phyloP scores from a whole-genome alignment of 345 rosid species.

The Limnanthes douglasii region DNA sequence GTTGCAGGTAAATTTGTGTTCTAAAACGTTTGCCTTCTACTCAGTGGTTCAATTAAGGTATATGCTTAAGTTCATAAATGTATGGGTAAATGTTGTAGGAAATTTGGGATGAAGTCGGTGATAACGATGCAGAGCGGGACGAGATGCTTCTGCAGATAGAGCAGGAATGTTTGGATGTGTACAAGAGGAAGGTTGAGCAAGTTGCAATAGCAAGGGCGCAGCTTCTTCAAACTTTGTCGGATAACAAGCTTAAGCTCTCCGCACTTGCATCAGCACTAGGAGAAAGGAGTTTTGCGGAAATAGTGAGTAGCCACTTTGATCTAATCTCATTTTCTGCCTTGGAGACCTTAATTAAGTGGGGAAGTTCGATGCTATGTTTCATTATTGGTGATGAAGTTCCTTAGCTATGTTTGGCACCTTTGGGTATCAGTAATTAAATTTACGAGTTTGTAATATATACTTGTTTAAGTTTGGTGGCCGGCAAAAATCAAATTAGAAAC shows the following conservation, averaged over 20 bases:
- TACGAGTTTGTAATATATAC: too few species aligned
- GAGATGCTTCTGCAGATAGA: slow-evolving; percentile 90
- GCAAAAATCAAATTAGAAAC: too few species aligned
- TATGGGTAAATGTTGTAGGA: slow-evolving; percentile 28
- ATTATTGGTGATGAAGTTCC: slow-evolving; percentile 2
- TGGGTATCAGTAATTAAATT: too few species aligned
- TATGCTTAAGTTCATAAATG: neutral
- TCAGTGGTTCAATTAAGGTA: neutral
- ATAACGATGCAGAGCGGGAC: slow-evolving; percentile 80
- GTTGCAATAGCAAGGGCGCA: slow-evolving; percentile 80
- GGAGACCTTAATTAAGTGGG: too few species aligned
- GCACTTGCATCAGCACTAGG: slow-evolving; percentile 75
- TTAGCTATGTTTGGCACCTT: slow-evolving; percentile 13
- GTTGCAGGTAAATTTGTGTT: slow-evolving; percentile 46
- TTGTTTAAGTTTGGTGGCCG: too few species aligned
- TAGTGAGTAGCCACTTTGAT: slow-evolving; percentile 30
- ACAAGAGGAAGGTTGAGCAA: slow-evolving; percentile 88
- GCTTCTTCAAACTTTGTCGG: slow-evolving; percentile 78
- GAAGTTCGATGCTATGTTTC: neutral
- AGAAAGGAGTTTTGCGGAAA: slow-evolving; percentile 50
- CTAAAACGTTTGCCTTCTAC: neutral
- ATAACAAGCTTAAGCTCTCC: slow-evolving; percentile 75
- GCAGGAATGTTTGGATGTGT: slow-evolving; percentile 87
- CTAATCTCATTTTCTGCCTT: too few species aligned
- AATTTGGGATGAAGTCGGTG: slow-evolving; percentile 99